Evolutionary conservation across 2,329 filamentous ascomycete genomes (phyloP).

Genomic region (Leptodontidium sp.): DNA sequence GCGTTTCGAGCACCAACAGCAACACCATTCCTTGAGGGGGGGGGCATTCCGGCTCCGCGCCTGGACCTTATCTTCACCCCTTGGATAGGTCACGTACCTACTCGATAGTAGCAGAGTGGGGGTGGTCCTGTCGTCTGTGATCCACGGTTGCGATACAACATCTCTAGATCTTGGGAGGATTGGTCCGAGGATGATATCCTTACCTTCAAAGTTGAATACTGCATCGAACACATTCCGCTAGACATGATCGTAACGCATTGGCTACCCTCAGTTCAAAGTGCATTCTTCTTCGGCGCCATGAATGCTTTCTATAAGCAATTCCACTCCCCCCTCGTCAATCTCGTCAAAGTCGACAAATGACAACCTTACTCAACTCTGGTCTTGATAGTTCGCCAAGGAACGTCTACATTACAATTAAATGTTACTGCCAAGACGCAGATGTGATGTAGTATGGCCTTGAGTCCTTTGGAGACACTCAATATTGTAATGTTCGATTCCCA

Average conservation of each 20-base stretch:
- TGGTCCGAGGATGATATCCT: not conserved
- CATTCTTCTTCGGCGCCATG: not conserved
- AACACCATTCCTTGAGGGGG: too few species aligned
- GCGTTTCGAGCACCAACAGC: too few species aligned
- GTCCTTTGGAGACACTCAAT: not conserved
- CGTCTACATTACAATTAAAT: not conserved
- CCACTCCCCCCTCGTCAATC: not conserved
- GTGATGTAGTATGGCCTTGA: not conserved
- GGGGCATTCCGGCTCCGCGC: too few species aligned
- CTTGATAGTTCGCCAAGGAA: not conserved
- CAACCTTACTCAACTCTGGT: not conserved
- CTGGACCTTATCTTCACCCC: too few species aligned
- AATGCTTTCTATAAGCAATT: not conserved
- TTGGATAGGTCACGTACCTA: too few species aligned
- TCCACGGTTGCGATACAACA: not conserved
- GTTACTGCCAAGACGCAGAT: not conserved
- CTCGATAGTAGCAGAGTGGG: too few species aligned
- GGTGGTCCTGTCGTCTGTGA: too few species aligned
- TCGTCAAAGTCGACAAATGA: not conserved
- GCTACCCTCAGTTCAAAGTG: not conserved
- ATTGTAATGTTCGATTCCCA: not conserved
- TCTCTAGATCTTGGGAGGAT: not conserved
- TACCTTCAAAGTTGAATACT: not conserved
- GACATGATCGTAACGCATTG: not conserved
- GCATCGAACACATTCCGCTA: not conserved